phyloP scores from a whole-genome alignment of 768 basidiomycete genomes.

The Termitomyces sp. region DNA sequence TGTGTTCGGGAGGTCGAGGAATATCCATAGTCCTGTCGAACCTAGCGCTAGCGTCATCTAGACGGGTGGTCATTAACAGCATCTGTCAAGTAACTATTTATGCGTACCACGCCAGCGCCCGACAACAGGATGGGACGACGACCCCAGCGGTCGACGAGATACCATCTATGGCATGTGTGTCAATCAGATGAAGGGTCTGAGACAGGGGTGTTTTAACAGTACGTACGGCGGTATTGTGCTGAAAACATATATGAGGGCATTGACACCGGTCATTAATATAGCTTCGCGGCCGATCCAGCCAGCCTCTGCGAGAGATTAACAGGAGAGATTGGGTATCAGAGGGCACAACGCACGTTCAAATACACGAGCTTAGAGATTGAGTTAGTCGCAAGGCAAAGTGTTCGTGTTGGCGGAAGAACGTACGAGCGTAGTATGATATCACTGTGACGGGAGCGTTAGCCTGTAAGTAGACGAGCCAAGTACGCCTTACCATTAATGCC shows the following conservation, averaged over 20 bases:
- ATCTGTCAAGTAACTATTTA: neutral
- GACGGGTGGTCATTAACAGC: neutral
- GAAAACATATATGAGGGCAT: conserved; percentile 74
- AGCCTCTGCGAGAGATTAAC: conserved; percentile 55
- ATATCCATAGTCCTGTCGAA: conserved; percentile 89
- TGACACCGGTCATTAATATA: conserved; percentile 94
- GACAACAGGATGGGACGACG: conserved; percentile 81
- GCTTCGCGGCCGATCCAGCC: conserved; percentile 95
- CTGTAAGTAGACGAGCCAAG: no score
- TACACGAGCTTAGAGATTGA: conserved; percentile 56
- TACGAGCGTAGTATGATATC: conserved; percentile 92
- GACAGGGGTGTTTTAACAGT: neutral
- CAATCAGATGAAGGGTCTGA: neutral
- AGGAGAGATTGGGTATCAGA: neutral
- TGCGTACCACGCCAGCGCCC: conserved; percentile 72
- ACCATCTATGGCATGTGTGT: conserved; percentile 56
- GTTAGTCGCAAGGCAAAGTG: conserved; percentile 3
- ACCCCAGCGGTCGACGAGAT: conserved; percentile 89
- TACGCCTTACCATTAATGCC: conserved; percentile 77
- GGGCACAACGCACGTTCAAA: conserved; percentile 65
- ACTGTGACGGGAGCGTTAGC: conserved; percentile 35
- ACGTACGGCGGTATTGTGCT: conserved; percentile 81
- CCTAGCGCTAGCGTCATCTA: conserved; percentile 80
- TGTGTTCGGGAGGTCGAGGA: conserved; percentile 79
- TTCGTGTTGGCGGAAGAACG: conserved; percentile 22